Percentiles rank a stretch among this genome's conserved stretches.
These are phyloP conservation scores for Entomortierella chlamydospora DNA, from an alignment of 192 early-diverging fungal genomes.

Conservation along the genomic window DNA sequence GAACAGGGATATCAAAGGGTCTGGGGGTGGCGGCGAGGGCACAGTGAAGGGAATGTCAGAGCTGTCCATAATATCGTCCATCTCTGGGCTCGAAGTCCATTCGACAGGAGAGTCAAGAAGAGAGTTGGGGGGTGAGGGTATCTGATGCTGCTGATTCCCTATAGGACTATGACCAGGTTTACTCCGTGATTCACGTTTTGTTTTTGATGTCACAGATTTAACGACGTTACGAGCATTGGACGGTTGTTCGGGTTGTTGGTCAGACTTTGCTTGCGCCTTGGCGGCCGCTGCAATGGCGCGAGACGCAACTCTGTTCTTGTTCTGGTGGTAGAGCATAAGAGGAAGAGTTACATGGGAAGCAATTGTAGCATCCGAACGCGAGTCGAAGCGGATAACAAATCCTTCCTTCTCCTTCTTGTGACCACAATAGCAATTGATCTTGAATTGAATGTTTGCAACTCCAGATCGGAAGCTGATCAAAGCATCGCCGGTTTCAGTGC, in stretches of 20 bases:
- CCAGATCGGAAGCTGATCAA: slow-evolving; percentile 47
- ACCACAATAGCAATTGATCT: slow-evolving; percentile 54
- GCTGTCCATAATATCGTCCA: slow-evolving; percentile 49
- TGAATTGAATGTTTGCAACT: slow-evolving; percentile 54
- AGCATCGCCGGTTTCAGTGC: slow-evolving; percentile 42
- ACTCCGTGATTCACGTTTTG: slow-evolving; percentile 31
- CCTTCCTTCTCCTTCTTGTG: slow-evolving; percentile 55
- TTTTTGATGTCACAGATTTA: slow-evolving; percentile 41
- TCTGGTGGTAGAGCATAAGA: slow-evolving; percentile 54
- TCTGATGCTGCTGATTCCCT: slow-evolving; percentile 33
- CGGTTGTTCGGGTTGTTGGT: slow-evolving; percentile 13
- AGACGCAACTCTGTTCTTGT: slow-evolving; percentile 50
- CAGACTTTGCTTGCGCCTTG: slow-evolving; percentile 17
- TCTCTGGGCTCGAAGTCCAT: slow-evolving; percentile 37
- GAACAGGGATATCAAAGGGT: slow-evolving; percentile 49
- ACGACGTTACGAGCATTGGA: slow-evolving; percentile 34
- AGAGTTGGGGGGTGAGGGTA: slow-evolving; percentile 48
- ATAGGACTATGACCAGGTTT: slow-evolving; percentile 31
- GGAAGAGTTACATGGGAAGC: slow-evolving; percentile 54
- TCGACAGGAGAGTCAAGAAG: slow-evolving; percentile 40
- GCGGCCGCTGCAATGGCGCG: slow-evolving; percentile 31
- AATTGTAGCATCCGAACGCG: slow-evolving; percentile 34
- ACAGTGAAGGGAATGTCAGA: slow-evolving; percentile 45
- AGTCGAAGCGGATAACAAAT: slow-evolving; percentile 53
- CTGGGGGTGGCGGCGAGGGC: slow-evolving; percentile 51